These are phyloP conservation scores for Linderniella brevidens DNA, from an alignment of 257 asterid species.

Conservation along the genomic window DNA sequence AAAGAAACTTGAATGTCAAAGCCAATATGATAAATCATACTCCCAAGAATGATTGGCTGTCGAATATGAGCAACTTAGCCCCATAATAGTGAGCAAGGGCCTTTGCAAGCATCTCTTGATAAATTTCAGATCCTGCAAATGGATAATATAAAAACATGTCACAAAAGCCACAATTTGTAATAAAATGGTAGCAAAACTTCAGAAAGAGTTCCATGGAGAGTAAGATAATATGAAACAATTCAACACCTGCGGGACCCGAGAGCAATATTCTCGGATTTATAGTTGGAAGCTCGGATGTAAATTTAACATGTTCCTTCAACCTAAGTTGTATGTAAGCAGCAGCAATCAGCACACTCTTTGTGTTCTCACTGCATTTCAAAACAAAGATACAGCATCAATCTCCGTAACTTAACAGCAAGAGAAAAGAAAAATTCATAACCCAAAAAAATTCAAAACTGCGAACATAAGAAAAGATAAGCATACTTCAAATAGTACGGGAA, in stretches of 20 bases:
- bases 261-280: slow-evolving; percentile 78
- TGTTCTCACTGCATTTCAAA: slow-evolving; percentile 61
- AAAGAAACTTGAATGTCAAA: too few species aligned
- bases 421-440: too few species aligned
- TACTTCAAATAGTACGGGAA: slow-evolving; percentile 87
- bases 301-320: slow-evolving; percentile 51
- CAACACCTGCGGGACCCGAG: slow-evolving; percentile 84
- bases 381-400: slow-evolving; percentile 5
- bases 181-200: background rate
- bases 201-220: background rate
- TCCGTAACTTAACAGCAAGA: too few species aligned
- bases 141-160: slow-evolving; percentile 10
- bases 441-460: too few species aligned
- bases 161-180: too few species aligned
- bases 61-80: slow-evolving; percentile 75
- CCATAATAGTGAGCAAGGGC: slow-evolving; percentile 79
- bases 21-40: slow-evolving; percentile 23
- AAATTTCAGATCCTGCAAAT: slow-evolving; percentile 67
- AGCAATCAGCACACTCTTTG: slow-evolving; percentile 66
- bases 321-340: slow-evolving; percentile 75
- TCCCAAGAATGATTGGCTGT: slow-evolving; percentile 47
- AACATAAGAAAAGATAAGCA: slow-evolving; percentile 3
- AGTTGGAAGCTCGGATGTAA: slow-evolving; percentile 66
- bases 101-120: slow-evolving; percentile 88
- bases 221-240: slow-evolving; percentile 8